Evolutionary conservation across 1,284 basidiomycete species (phyloP).

Genomic region (Dichomitus squalens): DNA sequence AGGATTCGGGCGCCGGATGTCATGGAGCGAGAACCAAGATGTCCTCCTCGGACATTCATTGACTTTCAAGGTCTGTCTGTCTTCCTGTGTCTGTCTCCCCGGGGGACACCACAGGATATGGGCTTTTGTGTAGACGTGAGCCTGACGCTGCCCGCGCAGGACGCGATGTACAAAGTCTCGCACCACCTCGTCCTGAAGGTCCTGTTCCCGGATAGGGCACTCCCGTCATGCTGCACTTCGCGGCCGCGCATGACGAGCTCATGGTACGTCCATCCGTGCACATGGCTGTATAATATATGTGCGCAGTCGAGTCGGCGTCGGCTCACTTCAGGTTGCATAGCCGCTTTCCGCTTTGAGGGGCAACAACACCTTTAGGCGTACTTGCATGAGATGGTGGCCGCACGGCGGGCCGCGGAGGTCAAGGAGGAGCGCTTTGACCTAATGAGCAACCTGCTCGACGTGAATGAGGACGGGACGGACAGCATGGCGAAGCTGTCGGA

Average conservation of each 20-base stretch:
- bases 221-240: constrained; percentile 31
- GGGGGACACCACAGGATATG: too few relatives aligned
- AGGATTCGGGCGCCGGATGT: constrained; percentile 57
- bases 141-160: not conserved
- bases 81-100: too few relatives aligned
- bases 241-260: constrained; percentile 49
- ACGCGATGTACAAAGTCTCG: constrained; percentile 43
- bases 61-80: constrained; percentile 48
- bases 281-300: too few relatives aligned
- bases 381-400: constrained; percentile 48
- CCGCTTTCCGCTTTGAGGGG: too few relatives aligned
- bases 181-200: constrained; percentile 43
- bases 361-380: constrained; percentile 44
- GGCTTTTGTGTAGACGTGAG: too few relatives aligned
- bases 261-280: constrained; percentile 38
- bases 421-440: constrained; percentile 50
- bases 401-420: constrained; percentile 39
- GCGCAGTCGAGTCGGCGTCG: too few relatives aligned
- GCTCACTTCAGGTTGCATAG: too few relatives aligned
- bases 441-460: constrained; percentile 54
- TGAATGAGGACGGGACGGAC: constrained; percentile 41
- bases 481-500: constrained; percentile 44
- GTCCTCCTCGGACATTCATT: constrained; percentile 50
- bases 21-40: constrained; percentile 48
- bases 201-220: constrained; percentile 45